phyloP scores from a whole-genome alignment of 2,329 filamentous ascomycete genomes.

The Colletotrichum euphorbiae region DNA sequence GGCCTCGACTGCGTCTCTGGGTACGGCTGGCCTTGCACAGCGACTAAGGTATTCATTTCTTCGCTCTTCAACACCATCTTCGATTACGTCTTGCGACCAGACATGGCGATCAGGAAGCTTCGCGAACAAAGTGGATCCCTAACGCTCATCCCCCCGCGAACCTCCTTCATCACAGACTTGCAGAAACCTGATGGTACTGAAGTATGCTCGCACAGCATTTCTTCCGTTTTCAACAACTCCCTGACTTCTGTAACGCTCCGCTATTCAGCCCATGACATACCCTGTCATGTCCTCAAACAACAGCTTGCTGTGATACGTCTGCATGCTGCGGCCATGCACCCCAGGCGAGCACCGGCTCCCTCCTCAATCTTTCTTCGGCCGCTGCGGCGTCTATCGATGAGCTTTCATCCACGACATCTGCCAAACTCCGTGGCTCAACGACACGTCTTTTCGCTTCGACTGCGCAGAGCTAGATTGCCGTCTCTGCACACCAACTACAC shows the following conservation, averaged over 20 bases:
- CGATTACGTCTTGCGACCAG: background rate
- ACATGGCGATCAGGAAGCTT: conserved; percentile 13
- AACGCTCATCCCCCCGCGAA: background rate
- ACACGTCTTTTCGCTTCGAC: no score
- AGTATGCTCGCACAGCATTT: conserved; percentile 13
- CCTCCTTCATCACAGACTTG: conserved; percentile 4
- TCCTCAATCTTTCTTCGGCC: background rate
- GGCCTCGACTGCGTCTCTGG: background rate
- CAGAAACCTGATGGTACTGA: conserved; percentile 12
- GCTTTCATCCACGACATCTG: background rate
- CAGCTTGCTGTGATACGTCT: conserved; percentile 21
- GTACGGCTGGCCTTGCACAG: background rate
- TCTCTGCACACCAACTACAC: no score
- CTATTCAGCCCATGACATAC: conserved; percentile 11
- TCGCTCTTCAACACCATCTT: background rate
- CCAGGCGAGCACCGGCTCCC: background rate
- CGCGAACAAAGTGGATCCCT: background rate
- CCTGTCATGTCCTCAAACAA: conserved; percentile 16
- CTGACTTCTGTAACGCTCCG: background rate
- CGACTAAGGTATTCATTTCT: background rate
- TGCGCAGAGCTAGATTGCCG: no score
- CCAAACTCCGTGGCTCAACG: background rate
- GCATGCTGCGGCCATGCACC: conserved; percentile 21
- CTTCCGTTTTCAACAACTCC: conserved; percentile 10
- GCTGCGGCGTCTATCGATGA: background rate